phyloP scores from a whole-genome alignment of 768 basidiomycete genomes.

The Mycena venus region DNA sequence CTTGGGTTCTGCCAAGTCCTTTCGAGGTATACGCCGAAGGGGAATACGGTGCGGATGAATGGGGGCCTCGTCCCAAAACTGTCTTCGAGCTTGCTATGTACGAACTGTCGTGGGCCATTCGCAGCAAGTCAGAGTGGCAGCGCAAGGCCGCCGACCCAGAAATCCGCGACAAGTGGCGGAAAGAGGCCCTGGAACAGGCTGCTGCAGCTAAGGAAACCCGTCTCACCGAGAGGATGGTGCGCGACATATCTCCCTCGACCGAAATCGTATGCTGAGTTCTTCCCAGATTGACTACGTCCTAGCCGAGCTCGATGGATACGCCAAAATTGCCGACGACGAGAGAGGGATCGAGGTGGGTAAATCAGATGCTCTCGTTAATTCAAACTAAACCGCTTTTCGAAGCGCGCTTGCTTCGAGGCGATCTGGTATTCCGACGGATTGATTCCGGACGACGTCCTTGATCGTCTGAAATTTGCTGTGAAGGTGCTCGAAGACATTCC shows the following conservation, averaged over 20 bases:
- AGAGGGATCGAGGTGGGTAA: constrained; percentile 30
- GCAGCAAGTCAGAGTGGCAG: constrained; percentile 33
- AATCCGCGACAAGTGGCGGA: constrained; percentile 32
- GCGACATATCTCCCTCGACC: neutral
- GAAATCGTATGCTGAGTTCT: no score
- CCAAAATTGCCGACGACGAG: constrained; percentile 28
- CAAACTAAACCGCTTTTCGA: neutral
- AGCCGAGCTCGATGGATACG: constrained; percentile 35
- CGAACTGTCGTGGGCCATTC: constrained; percentile 29
- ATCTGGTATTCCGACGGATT: constrained; percentile 31
- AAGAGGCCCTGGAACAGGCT: constrained; percentile 25
- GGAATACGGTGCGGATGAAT: neutral
- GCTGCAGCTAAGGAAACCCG: neutral
- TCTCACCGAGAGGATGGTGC: constrained; percentile 22
- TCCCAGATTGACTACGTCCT: constrained; percentile 36
- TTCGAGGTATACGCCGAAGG: neutral
- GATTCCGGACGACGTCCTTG: constrained; percentile 30
- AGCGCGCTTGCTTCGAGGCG: constrained; percentile 30
- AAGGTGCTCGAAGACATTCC: constrained; percentile 52
- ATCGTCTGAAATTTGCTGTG: constrained; percentile 42
- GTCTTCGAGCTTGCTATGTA: no score
- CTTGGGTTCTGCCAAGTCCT: constrained; percentile 5
- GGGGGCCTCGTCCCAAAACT: constrained; percentile 23
- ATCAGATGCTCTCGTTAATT: neutral
- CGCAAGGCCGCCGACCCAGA: constrained; percentile 16